phyloP scores from a whole-genome alignment of 441 rosid genomes.

The Brassica hybrid region DNA sequence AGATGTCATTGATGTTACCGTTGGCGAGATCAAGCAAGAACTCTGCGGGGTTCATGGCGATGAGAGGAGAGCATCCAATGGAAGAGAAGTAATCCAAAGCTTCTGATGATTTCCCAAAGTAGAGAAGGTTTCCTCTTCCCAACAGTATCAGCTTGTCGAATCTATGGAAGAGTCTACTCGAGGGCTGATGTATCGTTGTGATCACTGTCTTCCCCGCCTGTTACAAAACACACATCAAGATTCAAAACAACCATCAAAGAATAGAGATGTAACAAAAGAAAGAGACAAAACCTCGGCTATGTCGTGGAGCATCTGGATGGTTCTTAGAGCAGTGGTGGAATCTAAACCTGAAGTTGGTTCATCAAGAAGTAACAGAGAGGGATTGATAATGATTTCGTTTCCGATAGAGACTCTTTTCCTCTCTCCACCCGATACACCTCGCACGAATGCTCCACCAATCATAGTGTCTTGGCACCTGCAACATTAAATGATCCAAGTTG shows the following conservation, averaged over 20 bases:
- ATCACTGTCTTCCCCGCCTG: conserved; percentile 94
- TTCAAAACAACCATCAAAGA: conserved; percentile 3
- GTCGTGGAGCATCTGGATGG: conserved; percentile 80
- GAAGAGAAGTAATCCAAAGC: conserved; percentile 80
- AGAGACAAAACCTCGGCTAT: conserved; percentile 74
- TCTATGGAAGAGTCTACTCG: conserved; percentile 92
- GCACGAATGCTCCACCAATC: conserved; percentile 94
- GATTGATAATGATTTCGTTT: conserved; percentile 89
- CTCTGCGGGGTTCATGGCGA: conserved; percentile 97
- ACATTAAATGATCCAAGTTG: neutral
- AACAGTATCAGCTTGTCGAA: conserved; percentile 91
- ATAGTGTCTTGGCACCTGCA: conserved; percentile 81
- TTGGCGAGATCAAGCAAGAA: conserved; percentile 96
- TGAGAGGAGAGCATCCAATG: conserved; percentile 89
- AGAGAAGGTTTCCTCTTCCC: conserved; percentile 90
- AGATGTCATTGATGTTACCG: conserved; percentile 82
- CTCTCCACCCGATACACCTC: conserved; percentile 97
- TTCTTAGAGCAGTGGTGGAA: conserved; percentile 92
- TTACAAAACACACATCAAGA: conserved; percentile 13
- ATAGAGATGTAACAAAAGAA: neutral
- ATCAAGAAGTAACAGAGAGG: conserved; percentile 89
- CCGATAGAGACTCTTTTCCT: conserved; percentile 94
- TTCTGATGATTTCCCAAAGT: conserved; percentile 94
- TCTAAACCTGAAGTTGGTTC: conserved; percentile 99
- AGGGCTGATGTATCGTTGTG: conserved; percentile 97